These are phyloP conservation scores for Pinus tabuliformis DNA, from an alignment of 75 land plant species.

Conservation along the genomic window DNA sequence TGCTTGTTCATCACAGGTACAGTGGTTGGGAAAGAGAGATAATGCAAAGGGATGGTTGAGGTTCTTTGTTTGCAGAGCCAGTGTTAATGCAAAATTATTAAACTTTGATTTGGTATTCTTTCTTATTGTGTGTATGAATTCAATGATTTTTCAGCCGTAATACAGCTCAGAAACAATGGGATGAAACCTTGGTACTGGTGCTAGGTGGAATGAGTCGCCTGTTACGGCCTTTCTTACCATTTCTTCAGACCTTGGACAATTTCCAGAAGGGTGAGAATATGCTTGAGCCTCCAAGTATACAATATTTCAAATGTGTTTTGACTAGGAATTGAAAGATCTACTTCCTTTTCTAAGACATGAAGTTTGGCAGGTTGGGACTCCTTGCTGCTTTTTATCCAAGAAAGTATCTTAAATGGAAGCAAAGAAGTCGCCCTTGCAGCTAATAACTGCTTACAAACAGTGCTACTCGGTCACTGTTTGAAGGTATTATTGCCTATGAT, in stretches of 20 bases:
- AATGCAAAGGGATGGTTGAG: neutral
- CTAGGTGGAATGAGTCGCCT: slow-evolving; percentile 85
- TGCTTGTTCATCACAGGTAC: slow-evolving; percentile 99
- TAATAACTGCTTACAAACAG: slow-evolving; percentile 73
- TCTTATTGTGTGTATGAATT: slow-evolving; percentile 1
- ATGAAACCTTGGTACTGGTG: slow-evolving; percentile 94
- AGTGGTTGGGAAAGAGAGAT: neutral
- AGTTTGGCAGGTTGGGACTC: slow-evolving; percentile 77
- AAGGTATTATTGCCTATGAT: slow-evolving; percentile 50
- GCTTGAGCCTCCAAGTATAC: slow-evolving; percentile 1
- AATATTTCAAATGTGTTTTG: neutral
- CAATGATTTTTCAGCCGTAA: slow-evolving; percentile 68
- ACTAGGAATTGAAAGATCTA: neutral
- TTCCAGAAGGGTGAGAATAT: slow-evolving; percentile 55
- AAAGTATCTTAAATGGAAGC: slow-evolving; percentile 77
- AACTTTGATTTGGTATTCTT: neutral
- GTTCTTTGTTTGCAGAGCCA: neutral
- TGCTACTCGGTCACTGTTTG: slow-evolving; percentile 58
- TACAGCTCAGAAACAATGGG: slow-evolving; percentile 99
- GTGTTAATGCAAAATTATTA: neutral
- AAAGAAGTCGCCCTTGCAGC: slow-evolving; percentile 98
- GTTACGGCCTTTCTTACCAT: slow-evolving; percentile 76
- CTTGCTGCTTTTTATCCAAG: slow-evolving; percentile 60
- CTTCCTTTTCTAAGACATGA: neutral
- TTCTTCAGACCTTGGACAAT: slow-evolving; percentile 60